phyloP scores from a whole-genome alignment of 2,329 filamentous ascomycete species.

The Fusarium compactum region DNA sequence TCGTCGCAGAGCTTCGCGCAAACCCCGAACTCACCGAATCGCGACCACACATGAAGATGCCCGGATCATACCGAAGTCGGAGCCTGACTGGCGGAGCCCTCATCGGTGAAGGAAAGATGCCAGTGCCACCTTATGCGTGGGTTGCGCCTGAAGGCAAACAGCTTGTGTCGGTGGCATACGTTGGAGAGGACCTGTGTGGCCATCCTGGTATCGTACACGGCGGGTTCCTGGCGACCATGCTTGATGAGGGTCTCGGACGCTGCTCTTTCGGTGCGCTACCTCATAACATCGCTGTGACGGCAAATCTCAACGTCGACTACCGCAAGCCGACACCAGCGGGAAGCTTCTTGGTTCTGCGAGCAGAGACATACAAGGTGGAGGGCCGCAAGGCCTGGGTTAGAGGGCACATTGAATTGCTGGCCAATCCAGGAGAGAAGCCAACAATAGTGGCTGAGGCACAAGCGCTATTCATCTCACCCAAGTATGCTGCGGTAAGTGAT shows the following conservation, averaged over 20 bases:
- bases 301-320: slow-evolving; percentile 86
- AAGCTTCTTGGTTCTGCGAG: slow-evolving; percentile 81
- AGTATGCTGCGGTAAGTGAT: slow-evolving; percentile 76
- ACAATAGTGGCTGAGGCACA: slow-evolving; percentile 83
- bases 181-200: slow-evolving; percentile 85
- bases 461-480: slow-evolving; percentile 90
- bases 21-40: slow-evolving; percentile 78
- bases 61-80: slow-evolving; percentile 73
- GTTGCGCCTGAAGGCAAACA: slow-evolving; percentile 76
- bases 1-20: slow-evolving; percentile 76
- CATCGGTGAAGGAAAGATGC: slow-evolving; percentile 78
- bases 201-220: slow-evolving; percentile 93
- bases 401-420: slow-evolving; percentile 85
- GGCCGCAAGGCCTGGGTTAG: slow-evolving; percentile 95
- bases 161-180: slow-evolving; percentile 78
- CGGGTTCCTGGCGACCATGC: slow-evolving; percentile 88
- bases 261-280: slow-evolving; percentile 91
- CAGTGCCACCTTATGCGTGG: slow-evolving; percentile 85
- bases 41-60: slow-evolving; percentile 89
- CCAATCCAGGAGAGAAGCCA: slow-evolving; percentile 69
- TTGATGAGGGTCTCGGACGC: slow-evolving; percentile 89
- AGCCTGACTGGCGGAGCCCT: slow-evolving; percentile 88
- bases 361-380: slow-evolving; percentile 85
- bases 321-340: slow-evolving; percentile 81
- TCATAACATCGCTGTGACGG: slow-evolving; percentile 87